Evolutionary conservation across 2,329 filamentous ascomycete species (phyloP).

Genomic region (Orbilia javanica): DNA sequence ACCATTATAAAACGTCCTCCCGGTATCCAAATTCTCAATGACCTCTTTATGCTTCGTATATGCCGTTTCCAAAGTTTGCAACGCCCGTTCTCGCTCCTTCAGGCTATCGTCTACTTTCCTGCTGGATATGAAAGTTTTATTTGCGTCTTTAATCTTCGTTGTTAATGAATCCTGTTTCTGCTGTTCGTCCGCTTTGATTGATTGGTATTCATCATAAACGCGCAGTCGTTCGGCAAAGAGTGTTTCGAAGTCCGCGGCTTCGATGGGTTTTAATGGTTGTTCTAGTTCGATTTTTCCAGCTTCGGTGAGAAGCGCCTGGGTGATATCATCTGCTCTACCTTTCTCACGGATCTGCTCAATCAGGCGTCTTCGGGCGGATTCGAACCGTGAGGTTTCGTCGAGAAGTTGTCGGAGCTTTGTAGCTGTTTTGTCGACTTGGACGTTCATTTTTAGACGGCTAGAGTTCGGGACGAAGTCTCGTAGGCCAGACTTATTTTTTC

Average conservation of each 20-base stretch:
- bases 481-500: conserved; percentile 40
- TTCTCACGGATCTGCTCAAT: conserved; percentile 83
- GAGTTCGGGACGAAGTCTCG: conserved; percentile 78
- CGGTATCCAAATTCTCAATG: conserved; percentile 88
- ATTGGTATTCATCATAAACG: conserved; percentile 81
- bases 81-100: conserved; percentile 82
- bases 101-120: conserved; percentile 76
- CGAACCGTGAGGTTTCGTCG: conserved; percentile 86
- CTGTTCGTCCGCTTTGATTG: conserved; percentile 77
- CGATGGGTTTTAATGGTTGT: conserved; percentile 85
- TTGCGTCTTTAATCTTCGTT: conserved; percentile 78
- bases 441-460: conserved; percentile 80
- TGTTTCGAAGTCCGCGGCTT: conserved; percentile 89
- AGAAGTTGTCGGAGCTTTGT: conserved; percentile 81
- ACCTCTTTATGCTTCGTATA: conserved; percentile 98
- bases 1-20: conserved; percentile 97
- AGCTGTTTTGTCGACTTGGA: conserved; percentile 82
- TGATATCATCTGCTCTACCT: conserved; percentile 87
- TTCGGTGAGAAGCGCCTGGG: conserved; percentile 83
- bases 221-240: conserved; percentile 87
- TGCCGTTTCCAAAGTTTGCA: conserved; percentile 89
- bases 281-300: conserved; percentile 86
- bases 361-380: conserved; percentile 82
- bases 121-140: conserved; percentile 81
- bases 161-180: conserved; percentile 81